These are phyloP conservation scores for Corchorus capsularis DNA, from an alignment of 345 rosid genomes.

Conservation along the genomic window DNA sequence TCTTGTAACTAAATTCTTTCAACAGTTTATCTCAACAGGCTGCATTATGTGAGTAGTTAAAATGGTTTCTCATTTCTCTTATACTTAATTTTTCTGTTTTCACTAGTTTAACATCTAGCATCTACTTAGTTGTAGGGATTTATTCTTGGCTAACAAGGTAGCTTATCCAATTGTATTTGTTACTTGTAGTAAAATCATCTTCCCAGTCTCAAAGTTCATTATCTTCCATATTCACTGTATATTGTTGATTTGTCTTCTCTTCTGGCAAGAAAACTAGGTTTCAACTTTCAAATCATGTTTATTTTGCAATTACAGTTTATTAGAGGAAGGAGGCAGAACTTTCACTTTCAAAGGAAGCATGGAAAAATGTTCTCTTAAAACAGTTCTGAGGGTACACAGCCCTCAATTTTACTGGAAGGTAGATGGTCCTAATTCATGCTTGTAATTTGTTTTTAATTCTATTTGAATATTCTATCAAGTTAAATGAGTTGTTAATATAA, in stretches of 20 bases:
- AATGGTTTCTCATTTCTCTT: neutral
- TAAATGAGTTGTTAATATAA: neutral
- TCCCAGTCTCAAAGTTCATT: no score
- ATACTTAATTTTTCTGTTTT: neutral
- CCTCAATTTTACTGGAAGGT: constrained; percentile 98
- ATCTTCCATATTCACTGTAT: no score
- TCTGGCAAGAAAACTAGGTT: no score
- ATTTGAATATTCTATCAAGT: neutral
- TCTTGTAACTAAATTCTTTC: constrained; percentile 72
- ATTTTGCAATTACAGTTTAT: constrained; percentile 40
- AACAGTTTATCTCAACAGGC: constrained; percentile 68
- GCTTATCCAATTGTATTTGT: no score
- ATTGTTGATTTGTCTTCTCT: no score
- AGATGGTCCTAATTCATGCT: neutral
- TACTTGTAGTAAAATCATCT: no score
- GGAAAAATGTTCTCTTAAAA: constrained; percentile 45
- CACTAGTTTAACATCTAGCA: no score
- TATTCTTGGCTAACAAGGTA: no score
- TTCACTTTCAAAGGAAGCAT: constrained; percentile 60
- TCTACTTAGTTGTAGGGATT: no score
- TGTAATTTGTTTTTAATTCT: neutral
- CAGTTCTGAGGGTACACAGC: constrained; percentile 63
- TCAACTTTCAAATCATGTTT: neutral
- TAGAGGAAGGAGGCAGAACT: constrained; percentile 89
- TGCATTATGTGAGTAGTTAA: constrained; percentile 59